Conservation (phyloP, 164 flowering plant species). For the Platanus orientalis region DNA sequence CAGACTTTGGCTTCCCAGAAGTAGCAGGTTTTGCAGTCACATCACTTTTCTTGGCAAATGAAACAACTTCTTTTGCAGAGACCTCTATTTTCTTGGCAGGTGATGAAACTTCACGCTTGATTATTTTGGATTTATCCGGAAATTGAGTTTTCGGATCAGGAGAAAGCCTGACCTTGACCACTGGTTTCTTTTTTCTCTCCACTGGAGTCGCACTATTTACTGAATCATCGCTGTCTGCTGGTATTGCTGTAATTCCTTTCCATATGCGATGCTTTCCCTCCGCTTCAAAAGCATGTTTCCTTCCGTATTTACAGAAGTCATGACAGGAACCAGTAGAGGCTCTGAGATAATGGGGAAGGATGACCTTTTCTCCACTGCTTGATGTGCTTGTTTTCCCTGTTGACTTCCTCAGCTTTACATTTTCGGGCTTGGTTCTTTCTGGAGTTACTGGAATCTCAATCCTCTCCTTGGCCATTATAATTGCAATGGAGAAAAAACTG, state of each 20-base stretch:
- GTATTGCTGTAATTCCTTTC: conserved; percentile 17
- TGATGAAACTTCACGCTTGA: conserved; percentile 19
- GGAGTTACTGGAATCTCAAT: conserved; percentile 19
- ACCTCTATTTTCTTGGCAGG: conserved; percentile 13
- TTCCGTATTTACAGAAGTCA: conserved; percentile 85
- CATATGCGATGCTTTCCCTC: conserved; percentile 31
- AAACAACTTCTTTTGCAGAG: conserved; percentile 7
- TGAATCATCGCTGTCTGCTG: conserved; percentile 7
- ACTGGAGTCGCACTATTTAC: conserved; percentile 11
- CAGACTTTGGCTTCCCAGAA: no score
- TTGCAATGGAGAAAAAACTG: background rate
- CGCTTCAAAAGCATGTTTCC: conserved; percentile 34
- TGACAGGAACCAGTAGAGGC: conserved; percentile 91
- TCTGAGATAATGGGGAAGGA: conserved; percentile 68
- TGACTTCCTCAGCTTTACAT: conserved; percentile 30
- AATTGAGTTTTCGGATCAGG: conserved; percentile 11
- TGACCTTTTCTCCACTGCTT: conserved; percentile 25
- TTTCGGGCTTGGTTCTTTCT: conserved; percentile 12
- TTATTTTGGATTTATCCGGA: conserved; percentile 10
- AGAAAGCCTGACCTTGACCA: conserved; percentile 18
- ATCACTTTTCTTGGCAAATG: no score
- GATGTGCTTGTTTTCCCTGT: conserved; percentile 27
- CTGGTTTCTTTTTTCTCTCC: conserved; percentile 16
- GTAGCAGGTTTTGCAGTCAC: no score
- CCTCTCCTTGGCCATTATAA: conserved; percentile 35